A percentile compares a stretch with the other conserved stretches of the same genome.
These are phyloP conservation scores for Coemansia sp. DNA, from an alignment of 192 early-diverging fungal genomes.

Conservation along the genomic window DNA sequence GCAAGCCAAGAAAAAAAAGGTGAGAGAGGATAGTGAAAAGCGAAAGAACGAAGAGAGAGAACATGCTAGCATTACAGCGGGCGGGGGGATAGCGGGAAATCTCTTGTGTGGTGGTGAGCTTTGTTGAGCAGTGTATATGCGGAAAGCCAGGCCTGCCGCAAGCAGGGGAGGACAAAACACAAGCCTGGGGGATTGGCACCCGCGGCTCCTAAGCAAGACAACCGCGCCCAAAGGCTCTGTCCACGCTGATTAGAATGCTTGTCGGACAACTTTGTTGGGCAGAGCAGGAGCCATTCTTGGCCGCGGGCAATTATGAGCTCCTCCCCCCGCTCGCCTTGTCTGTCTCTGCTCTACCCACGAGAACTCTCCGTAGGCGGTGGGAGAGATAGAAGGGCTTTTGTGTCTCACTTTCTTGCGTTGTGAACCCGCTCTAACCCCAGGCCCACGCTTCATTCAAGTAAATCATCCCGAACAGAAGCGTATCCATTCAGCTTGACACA, in stretches of 20 bases:
- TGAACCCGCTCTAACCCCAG: background rate
- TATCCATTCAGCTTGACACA: background rate
- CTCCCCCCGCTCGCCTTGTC: too few relatives aligned
- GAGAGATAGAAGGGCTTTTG: background rate
- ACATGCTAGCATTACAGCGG: background rate
- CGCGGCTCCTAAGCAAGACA: background rate
- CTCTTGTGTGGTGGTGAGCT: background rate
- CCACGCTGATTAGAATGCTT: background rate
- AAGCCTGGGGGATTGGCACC: conserved; percentile 2
- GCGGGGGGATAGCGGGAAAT: background rate
- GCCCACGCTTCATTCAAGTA: conserved; percentile 1
- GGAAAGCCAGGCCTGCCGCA: background rate
- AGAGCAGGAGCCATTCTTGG: background rate
- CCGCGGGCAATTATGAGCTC: background rate
- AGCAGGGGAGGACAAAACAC: background rate
- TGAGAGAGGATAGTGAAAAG: background rate
- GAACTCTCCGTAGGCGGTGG: background rate
- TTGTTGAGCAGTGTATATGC: background rate
- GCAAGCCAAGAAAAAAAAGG: background rate
- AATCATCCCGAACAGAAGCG: background rate
- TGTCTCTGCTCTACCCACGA: background rate
- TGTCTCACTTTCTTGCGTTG: background rate
- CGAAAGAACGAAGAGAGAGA: background rate
- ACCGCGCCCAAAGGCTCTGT: background rate
- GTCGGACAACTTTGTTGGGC: background rate